Evolutionary conservation across 2,329 filamentous ascomycete genomes (phyloP).

Genomic region (Ophiostoma sp.): DNA sequence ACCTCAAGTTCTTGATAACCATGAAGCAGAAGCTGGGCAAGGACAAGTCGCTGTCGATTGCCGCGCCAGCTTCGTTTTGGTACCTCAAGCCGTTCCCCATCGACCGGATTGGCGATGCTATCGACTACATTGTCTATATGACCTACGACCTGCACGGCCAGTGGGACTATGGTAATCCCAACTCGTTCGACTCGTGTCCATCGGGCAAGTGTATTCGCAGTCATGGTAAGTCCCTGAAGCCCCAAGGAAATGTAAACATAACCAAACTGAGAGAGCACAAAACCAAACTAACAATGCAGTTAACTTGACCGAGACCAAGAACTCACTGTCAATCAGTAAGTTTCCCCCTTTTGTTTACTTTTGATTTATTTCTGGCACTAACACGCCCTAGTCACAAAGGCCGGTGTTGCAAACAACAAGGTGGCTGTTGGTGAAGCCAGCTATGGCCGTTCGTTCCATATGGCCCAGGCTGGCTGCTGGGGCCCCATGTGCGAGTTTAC

Average conservation of each 20-base stretch:
- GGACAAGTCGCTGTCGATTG: slow-evolving; percentile 33
- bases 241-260: background rate
- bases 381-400: slow-evolving; percentile 36
- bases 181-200: slow-evolving; percentile 1
- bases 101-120: slow-evolving; percentile 31
- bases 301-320: slow-evolving; percentile 39
- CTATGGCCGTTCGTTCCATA: slow-evolving; percentile 40
- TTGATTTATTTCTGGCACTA: background rate
- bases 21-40: slow-evolving; percentile 31
- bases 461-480: slow-evolving; percentile 36
- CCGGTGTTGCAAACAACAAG: slow-evolving; percentile 34
- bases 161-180: slow-evolving; percentile 38
- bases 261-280: background rate
- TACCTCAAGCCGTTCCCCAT: slow-evolving; percentile 38
- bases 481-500: slow-evolving; percentile 31
- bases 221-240: background rate
- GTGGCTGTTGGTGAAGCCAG: slow-evolving; percentile 37
- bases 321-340: slow-evolving; percentile 34
- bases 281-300: slow-evolving; percentile 28
- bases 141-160: slow-evolving; percentile 42
- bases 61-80: slow-evolving; percentile 37
- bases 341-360: background rate
- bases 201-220: slow-evolving; percentile 10
- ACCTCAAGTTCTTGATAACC: slow-evolving; percentile 37
- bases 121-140: slow-evolving; percentile 40